Evolutionary conservation across 441 rosid genomes (phyloP).

Genomic region (Daphne laureola): DNA sequence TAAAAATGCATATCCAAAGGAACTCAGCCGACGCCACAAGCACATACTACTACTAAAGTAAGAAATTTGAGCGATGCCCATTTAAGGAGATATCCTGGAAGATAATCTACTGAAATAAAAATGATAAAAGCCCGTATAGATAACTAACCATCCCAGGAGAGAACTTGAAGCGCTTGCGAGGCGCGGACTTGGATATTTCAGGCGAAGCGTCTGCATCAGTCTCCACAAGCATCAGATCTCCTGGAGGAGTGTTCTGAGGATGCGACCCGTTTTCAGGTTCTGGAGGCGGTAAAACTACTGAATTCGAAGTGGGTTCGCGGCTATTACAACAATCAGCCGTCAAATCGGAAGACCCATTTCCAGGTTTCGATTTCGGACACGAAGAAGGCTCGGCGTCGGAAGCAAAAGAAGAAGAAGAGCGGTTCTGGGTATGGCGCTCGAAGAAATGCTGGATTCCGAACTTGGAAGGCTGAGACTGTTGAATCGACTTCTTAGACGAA

Average conservation of each 20-base stretch:
- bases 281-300: slow-evolving; percentile 7
- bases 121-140: not conserved
- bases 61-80: not conserved
- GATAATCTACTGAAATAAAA: not conserved
- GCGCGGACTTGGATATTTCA: slow-evolving; percentile 38
- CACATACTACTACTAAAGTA: not conserved
- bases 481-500: slow-evolving; percentile 28
- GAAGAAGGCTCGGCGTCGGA: slow-evolving; percentile 11
- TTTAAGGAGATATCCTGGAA: not conserved
- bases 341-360: not conserved
- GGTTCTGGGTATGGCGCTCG: slow-evolving; percentile 64
- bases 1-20: no score
- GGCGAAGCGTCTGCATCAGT: slow-evolving; percentile 40
- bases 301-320: not conserved
- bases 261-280: not conserved
- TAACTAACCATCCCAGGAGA: slow-evolving; percentile 81
- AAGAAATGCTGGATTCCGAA: slow-evolving; percentile 92
- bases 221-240: slow-evolving; percentile 15
- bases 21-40: no score
- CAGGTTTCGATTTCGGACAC: slow-evolving; percentile 9
- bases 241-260: slow-evolving; percentile 19
- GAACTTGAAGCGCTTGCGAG: slow-evolving; percentile 59
- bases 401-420: slow-evolving; percentile 6
- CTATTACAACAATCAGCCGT: not conserved
- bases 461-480: slow-evolving; percentile 43